phyloP scores from a whole-genome alignment of 345 rosid species.

The Orychophragmus violaceus region DNA sequence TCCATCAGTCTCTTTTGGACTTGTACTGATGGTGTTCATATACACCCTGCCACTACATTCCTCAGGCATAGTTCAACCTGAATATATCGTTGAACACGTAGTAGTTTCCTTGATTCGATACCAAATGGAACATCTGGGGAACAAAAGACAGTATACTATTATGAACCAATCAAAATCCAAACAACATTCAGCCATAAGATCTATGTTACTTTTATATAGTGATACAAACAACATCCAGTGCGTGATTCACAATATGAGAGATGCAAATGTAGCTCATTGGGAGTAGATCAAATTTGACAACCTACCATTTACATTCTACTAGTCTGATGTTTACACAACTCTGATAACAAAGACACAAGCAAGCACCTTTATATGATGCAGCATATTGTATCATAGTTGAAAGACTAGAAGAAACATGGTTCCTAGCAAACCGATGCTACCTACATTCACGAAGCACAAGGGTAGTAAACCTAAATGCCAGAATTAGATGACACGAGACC shows the following conservation, averaged over 20 bases:
- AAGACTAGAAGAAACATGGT: neutral
- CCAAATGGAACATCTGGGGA: slow-evolving; percentile 89
- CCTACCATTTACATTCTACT: no score
- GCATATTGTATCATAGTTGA: neutral
- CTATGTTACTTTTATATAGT: neutral
- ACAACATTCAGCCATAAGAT: neutral
- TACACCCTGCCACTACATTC: neutral
- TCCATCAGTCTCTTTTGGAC: neutral
- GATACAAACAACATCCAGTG: neutral
- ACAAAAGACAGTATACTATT: neutral
- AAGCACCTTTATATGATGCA: neutral
- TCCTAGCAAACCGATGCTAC: neutral
- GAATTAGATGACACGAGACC: neutral
- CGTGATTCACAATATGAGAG: neutral
- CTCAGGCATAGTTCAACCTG: slow-evolving; percentile 94
- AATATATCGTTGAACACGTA: slow-evolving; percentile 86
- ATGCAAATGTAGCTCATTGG: neutral
- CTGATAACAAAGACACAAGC: neutral
- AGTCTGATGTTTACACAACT: neutral
- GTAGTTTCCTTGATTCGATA: slow-evolving; percentile 86
- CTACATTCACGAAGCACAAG: neutral
- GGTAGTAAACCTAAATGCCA: neutral
- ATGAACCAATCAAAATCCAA: neutral
- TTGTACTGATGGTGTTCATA: neutral
- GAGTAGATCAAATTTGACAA: neutral